These are phyloP conservation scores for Hirschfeldia incana DNA, from an alignment of 345 rosid species.

Conservation along the genomic window DNA sequence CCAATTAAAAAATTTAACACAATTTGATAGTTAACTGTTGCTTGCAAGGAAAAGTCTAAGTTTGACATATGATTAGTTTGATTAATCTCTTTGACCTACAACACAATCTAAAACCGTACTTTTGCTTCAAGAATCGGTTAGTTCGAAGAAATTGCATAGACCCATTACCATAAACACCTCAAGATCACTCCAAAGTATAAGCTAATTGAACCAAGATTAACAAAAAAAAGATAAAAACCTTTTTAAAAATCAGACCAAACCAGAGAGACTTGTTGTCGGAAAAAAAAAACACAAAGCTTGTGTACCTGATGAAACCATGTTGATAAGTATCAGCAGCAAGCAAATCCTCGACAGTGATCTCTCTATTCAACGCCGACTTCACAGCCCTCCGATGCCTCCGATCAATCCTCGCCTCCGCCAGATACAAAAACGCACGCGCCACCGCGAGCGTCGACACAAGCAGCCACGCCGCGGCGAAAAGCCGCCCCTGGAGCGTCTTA, in stretches of 20 bases:
- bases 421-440: constrained; percentile 69
- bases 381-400: constrained; percentile 62
- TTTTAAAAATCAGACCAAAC: not conserved
- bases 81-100: not conserved
- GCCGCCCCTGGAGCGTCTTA: constrained; percentile 56
- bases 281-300: not conserved
- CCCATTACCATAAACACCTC: not conserved
- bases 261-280: constrained; percentile 6
- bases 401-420: constrained; percentile 73
- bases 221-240: not conserved
- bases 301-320: constrained; percentile 72
- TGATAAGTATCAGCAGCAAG: constrained; percentile 64
- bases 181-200: not conserved
- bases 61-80: constrained; percentile 25
- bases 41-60: constrained; percentile 1
- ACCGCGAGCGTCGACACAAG: constrained; percentile 70
- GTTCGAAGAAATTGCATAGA: not conserved
- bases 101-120: not conserved
- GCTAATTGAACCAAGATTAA: not conserved
- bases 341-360: constrained; percentile 65
- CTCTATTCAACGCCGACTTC: constrained; percentile 62
- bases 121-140: not conserved
- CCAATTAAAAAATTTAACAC: not conserved
- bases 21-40: not conserved
- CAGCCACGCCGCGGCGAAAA: constrained; percentile 74